Evolutionary conservation across 176 grass and related monocot species (phyloP).

Genomic region (sorghum (Sorghum bicolor)): DNA sequence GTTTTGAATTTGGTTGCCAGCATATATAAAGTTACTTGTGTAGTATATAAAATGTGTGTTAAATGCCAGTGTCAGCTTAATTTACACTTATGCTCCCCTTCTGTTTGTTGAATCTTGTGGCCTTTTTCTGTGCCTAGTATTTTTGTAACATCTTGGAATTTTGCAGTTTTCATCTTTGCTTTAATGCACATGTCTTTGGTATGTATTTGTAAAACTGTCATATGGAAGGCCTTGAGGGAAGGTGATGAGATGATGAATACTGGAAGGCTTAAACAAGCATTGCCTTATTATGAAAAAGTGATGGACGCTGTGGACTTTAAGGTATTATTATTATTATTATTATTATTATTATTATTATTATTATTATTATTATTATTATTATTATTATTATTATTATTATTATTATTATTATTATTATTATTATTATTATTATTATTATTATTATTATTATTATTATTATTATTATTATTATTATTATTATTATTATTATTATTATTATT

Average conservation of each 20-base stretch:
- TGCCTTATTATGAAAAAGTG: slow-evolving; percentile 91
- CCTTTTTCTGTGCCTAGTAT: neutral
- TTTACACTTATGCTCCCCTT: neutral
- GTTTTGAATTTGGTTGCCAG: neutral
- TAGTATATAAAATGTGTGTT: neutral
- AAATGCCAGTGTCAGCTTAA: neutral
- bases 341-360: no score
- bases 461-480: no score
- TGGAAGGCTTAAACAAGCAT: slow-evolving; percentile 74
- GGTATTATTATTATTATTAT: slow-evolving; percentile 58
- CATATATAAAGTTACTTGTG: slow-evolving; percentile 2
- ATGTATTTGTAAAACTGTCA: slow-evolving; percentile 14
- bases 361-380: no score
- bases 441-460: no score
- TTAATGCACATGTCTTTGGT: neutral
- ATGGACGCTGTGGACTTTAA: slow-evolving; percentile 81
- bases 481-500: no score
- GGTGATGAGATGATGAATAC: slow-evolving; percentile 80
- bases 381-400: no score
- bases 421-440: no score
- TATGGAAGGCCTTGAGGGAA: slow-evolving; percentile 76
- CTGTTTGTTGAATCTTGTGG: neutral
- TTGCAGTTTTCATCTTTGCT: slow-evolving; percentile 2
- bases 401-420: no score
- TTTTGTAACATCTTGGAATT: slow-evolving; percentile 2